These are phyloP conservation scores for Ambrosia hybrid DNA, from an alignment of 140 eudicot species.

Conservation along the genomic window DNA sequence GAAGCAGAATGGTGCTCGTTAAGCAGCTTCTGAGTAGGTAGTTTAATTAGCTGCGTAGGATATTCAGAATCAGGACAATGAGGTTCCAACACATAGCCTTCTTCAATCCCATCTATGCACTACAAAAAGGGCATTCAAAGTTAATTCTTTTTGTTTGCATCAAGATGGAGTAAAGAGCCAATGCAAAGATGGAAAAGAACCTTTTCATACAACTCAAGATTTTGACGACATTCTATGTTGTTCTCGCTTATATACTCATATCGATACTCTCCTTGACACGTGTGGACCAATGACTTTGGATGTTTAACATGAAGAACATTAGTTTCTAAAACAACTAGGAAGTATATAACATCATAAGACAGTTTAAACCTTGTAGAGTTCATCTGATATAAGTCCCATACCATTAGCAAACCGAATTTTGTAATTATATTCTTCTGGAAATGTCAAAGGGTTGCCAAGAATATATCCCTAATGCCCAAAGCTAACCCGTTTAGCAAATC, in stretches of 20 bases:
- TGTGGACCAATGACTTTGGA: slow-evolving; percentile 27
- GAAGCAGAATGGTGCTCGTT: background rate
- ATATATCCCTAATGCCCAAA: slow-evolving; percentile 46
- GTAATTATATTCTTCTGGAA: slow-evolving; percentile 14
- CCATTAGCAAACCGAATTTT: slow-evolving; percentile 38
- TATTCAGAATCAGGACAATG: slow-evolving; percentile 5
- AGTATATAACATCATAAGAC: background rate
- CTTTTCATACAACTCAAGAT: slow-evolving; percentile 29
- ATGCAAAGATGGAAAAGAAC: slow-evolving; percentile 2
- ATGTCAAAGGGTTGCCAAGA: slow-evolving; percentile 43
- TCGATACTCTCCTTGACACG: slow-evolving; percentile 39
- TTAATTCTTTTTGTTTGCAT: background rate
- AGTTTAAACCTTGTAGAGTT: slow-evolving; percentile 40
- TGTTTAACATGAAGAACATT: background rate
- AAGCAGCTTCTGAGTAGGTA: slow-evolving; percentile 6
- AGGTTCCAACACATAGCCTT: slow-evolving; percentile 26
- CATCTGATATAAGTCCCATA: slow-evolving; percentile 52
- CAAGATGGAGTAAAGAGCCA: background rate
- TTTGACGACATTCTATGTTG: slow-evolving; percentile 26
- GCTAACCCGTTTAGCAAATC: background rate
- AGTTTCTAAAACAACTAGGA: slow-evolving; percentile 2
- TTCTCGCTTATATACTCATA: slow-evolving; percentile 20
- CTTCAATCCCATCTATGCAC: slow-evolving; percentile 30
- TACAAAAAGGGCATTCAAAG: background rate
- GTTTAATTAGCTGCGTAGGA: background rate